Evolutionary conservation across 139 green algal species (phyloP).

Genomic region (Ulvella scutata): DNA sequence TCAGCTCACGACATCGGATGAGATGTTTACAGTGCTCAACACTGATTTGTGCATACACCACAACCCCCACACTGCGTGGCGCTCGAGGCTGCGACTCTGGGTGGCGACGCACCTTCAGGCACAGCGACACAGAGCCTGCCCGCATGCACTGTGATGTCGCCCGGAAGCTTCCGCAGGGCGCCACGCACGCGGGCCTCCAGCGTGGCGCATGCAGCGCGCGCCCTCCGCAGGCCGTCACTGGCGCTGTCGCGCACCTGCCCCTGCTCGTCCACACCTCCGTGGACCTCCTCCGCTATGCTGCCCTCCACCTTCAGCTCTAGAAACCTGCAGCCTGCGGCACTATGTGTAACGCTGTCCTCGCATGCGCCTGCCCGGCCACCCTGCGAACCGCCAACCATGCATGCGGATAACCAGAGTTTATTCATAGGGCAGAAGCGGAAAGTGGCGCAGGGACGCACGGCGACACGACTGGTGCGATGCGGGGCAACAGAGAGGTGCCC

Average conservation of each 20-base stretch:
- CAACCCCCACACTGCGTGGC: background rate
- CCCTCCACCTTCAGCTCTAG: background rate
- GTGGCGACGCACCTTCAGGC: constrained; percentile 14
- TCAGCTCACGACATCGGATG: too few relatives aligned
- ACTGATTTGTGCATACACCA: background rate
- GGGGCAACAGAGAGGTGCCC: background rate
- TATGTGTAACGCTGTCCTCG: constrained; percentile 6
- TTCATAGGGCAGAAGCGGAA: too few relatives aligned
- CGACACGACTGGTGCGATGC: background rate
- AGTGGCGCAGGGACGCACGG: background rate
- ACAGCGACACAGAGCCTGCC: constrained; percentile 55
- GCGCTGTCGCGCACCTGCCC: constrained; percentile 32
- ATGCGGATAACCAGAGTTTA: too few relatives aligned
- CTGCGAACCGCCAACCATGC: too few relatives aligned
- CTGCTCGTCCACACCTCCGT: constrained; percentile 20
- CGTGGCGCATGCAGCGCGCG: constrained; percentile 21
- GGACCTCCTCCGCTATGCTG: constrained; percentile 9
- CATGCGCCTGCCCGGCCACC: too few relatives aligned
- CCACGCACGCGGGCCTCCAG: constrained; percentile 25
- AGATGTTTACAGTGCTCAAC: too few relatives aligned
- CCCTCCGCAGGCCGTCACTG: constrained; percentile 35
- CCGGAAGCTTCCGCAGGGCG: constrained; percentile 38
- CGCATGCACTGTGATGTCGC: constrained; percentile 43
- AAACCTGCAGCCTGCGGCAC: background rate
- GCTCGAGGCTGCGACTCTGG: too few relatives aligned